These are phyloP conservation scores for Ogataea pilisensis DNA, from an alignment of 805 yeast species.

Conservation along the genomic window DNA sequence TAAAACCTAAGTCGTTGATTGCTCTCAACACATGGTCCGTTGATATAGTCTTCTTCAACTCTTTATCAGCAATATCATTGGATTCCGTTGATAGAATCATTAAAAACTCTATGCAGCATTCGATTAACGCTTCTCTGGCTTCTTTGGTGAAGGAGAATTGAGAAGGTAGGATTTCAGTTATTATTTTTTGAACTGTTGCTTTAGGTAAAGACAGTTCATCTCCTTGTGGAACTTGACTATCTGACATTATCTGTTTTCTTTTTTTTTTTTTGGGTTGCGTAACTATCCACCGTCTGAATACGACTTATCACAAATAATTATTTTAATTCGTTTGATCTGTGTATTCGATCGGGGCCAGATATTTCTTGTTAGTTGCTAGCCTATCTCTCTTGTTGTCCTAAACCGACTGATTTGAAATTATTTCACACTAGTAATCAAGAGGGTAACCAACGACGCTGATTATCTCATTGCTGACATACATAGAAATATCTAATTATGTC, in stretches of 20 bases:
- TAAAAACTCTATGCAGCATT: constrained; percentile 92
- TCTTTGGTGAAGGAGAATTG: constrained; percentile 88
- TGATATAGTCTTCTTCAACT: constrained; percentile 92
- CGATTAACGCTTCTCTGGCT: constrained; percentile 91
- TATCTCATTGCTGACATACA: not conserved
- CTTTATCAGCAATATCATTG: constrained; percentile 94
- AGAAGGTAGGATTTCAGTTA: constrained; percentile 83
- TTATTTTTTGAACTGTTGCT: constrained; percentile 95
- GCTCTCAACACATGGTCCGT: constrained; percentile 95
- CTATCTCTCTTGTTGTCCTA: too few relatives aligned
- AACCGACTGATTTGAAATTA: too few relatives aligned
- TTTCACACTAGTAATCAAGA: too few relatives aligned
- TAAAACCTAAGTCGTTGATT: constrained; percentile 79
- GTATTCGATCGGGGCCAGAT: too few relatives aligned
- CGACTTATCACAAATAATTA: too few relatives aligned
- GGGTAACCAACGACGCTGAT: too few relatives aligned
- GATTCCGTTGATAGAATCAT: constrained; percentile 92
- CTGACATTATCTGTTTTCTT: constrained; percentile 16
- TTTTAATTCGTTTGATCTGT: too few relatives aligned
- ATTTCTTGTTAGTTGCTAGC: too few relatives aligned
- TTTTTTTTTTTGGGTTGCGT: not conserved
- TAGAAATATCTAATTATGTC: not conserved
- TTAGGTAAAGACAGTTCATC: constrained; percentile 37
- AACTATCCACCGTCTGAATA: too few relatives aligned
- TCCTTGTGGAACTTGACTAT: constrained; percentile 18